A percentile compares a stretch with the other conserved stretches of the same genome.
These are phyloP conservation scores for Thecaphora frezii DNA, from an alignment of 1,284 basidiomycete species.

Conservation along the genomic window DNA sequence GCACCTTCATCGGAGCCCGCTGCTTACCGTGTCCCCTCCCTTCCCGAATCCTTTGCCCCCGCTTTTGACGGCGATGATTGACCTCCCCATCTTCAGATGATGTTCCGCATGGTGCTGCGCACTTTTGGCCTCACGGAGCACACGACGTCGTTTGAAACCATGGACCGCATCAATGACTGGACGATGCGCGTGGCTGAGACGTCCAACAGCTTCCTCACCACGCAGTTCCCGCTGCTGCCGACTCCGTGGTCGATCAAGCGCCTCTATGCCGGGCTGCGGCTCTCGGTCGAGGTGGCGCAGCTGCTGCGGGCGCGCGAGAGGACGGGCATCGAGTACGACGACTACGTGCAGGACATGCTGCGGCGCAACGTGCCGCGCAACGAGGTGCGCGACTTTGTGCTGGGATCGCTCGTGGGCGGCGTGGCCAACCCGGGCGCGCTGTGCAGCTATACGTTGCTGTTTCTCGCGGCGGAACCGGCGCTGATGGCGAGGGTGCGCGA, in stretches of 20 bases:
- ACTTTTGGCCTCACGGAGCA: slow-evolving; percentile 1
- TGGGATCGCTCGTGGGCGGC: slow-evolving; percentile 36
- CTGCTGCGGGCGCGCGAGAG: slow-evolving; percentile 18
- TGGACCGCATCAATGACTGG: slow-evolving; percentile 29
- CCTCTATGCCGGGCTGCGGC: slow-evolving; percentile 28
- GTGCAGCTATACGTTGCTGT: slow-evolving; percentile 19
- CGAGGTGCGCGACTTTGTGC: slow-evolving; percentile 28
- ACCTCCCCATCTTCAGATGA: not conserved
- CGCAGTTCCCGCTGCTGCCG: slow-evolving; percentile 23
- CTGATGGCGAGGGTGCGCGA: slow-evolving; percentile 9
- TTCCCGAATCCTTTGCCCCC: too few species aligned
- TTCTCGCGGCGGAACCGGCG: slow-evolving; percentile 14
- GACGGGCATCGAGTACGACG: slow-evolving; percentile 28
- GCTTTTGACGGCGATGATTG: too few species aligned
- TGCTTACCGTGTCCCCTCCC: too few species aligned
- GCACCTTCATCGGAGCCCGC: too few species aligned
- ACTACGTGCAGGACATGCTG: slow-evolving; percentile 38
- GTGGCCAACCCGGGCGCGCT: slow-evolving; percentile 44
- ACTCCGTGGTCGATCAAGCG: slow-evolving; percentile 17
- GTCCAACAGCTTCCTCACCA: slow-evolving; percentile 25
- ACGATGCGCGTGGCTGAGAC: slow-evolving; percentile 22
- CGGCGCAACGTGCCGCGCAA: slow-evolving; percentile 13
- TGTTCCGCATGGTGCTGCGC: not conserved
- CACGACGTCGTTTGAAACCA: slow-evolving; percentile 15
- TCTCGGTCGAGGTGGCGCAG: slow-evolving; percentile 26